These are phyloP conservation scores for Candida argentea DNA, from an alignment of 805 yeast genomes.

Conservation along the genomic window DNA sequence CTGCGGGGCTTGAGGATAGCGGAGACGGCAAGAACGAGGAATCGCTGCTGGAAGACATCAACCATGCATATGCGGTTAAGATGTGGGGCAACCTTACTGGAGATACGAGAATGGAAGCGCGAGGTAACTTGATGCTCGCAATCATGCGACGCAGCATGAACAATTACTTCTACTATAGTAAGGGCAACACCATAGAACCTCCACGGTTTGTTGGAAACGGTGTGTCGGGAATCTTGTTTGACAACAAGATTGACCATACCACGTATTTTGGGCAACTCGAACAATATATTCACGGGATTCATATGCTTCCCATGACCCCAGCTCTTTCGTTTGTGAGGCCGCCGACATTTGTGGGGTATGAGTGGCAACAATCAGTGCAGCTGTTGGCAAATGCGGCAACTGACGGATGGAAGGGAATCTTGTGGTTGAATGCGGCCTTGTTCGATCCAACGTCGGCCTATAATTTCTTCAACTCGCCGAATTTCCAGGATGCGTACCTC, in stretches of 20 bases:
- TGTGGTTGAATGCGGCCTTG: constrained; percentile 3
- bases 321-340: constrained; percentile 19
- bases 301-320: constrained; percentile 67
- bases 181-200: constrained; percentile 39
- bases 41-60: constrained; percentile 61
- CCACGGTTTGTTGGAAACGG: constrained; percentile 41
- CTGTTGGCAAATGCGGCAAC: background rate
- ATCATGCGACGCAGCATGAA: constrained; percentile 46
- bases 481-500: background rate
- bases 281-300: constrained; percentile 69
- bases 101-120: constrained; percentile 16
- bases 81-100: constrained; percentile 56
- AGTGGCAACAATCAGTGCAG: background rate
- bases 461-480: background rate
- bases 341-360: constrained; percentile 26
- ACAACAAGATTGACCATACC: constrained; percentile 63
- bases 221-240: constrained; percentile 62
- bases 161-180: constrained; percentile 40
- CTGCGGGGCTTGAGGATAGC: constrained; percentile 52
- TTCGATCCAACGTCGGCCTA: constrained; percentile 2
- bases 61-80: constrained; percentile 58
- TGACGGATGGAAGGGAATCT: constrained; percentile 3
- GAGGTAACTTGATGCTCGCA: constrained; percentile 47
- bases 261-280: constrained; percentile 56
- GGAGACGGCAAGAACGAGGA: constrained; percentile 69